phyloP scores from a whole-genome alignment of 164 flowering plant species.

The Protea cynaroides region DNA sequence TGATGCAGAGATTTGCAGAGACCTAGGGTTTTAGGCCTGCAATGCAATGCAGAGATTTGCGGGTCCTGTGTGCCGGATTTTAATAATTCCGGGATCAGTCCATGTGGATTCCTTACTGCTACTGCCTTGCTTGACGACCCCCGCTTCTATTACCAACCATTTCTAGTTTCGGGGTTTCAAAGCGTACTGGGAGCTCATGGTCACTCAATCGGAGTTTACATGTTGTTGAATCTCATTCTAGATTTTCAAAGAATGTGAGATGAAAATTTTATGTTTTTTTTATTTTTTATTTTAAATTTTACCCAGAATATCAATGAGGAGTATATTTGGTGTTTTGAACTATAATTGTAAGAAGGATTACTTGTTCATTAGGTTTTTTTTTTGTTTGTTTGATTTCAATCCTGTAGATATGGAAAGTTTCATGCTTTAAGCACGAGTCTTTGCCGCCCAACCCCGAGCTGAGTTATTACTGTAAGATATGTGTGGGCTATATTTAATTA shows the following conservation, averaged over 20 bases:
- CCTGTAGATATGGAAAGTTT: constrained; percentile 53
- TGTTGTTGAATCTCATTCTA: constrained; percentile 7
- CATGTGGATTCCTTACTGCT: constrained; percentile 18
- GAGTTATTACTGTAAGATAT: too few relatives aligned
- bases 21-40: constrained; percentile 32
- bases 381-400: neutral
- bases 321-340: neutral
- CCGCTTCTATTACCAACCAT: constrained; percentile 4
- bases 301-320: neutral
- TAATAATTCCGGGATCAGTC: constrained; percentile 26
- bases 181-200: constrained; percentile 1
- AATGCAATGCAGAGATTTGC: constrained; percentile 43
- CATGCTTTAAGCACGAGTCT: constrained; percentile 53
- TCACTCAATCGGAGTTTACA: constrained; percentile 11
- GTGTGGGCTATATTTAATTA: too few relatives aligned
- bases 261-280: neutral
- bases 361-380: too few relatives aligned
- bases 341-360: neutral
- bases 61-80: constrained; percentile 35
- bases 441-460: constrained; percentile 25
- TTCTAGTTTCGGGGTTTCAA: constrained; percentile 17
- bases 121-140: constrained; percentile 10
- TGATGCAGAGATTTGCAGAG: too few relatives aligned
- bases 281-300: neutral
- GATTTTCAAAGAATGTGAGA: constrained; percentile 13